Base-by-base conservation (phyloP, 306 rosid genomes). In the Castanea crenata region DNA sequence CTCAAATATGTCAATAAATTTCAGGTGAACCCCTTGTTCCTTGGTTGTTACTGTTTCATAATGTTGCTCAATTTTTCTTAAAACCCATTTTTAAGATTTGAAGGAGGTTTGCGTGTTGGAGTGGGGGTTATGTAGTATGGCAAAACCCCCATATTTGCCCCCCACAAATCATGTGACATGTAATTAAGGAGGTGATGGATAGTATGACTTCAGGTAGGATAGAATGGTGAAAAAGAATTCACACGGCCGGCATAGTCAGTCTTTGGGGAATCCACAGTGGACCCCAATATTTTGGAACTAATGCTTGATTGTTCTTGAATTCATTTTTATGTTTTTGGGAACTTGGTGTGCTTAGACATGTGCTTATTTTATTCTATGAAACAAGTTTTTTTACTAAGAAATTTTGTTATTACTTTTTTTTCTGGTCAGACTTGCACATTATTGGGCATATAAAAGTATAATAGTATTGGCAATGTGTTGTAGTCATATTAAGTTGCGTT, bases 1-100 rank as follows among this genome's bases (percentile, higher is more conserved):
- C 76, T 91, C 97, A 55, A 93, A 87, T 80, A 89, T 92, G 84
- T 91, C 99, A 58, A 93, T 82, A 83, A 91, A 91, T 89, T 96
- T 96, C 92, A 93, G 98, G 98, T 96, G 76, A 81, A 79, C 65
- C 4, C 85, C 68, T 76, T 68, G 49, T 75, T 76, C 78, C 61
- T 71, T 76, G 49, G 27, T 76, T 79, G 41, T 77, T 19, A 32
- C 78, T 59, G 54, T 68, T 77, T 73, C 74, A 54, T 52, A 41
- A 27, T 75, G 73, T 65, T 29, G 13, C 49, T 62, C 70, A 55
- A 29, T 75, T 64, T 84, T 77, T 63, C 52, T 12, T 21, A 80
- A 72, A 8, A 8, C 11, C 18, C 1, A 35, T 35, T n/a, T 67
- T n/a, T 3, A 18, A 32, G 52, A 34, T 64, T 10, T 68, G 51